Base-by-base conservation (phyloP, 495 filamentous ascomycete genomes). In the Hamigera avellanea region DNA sequence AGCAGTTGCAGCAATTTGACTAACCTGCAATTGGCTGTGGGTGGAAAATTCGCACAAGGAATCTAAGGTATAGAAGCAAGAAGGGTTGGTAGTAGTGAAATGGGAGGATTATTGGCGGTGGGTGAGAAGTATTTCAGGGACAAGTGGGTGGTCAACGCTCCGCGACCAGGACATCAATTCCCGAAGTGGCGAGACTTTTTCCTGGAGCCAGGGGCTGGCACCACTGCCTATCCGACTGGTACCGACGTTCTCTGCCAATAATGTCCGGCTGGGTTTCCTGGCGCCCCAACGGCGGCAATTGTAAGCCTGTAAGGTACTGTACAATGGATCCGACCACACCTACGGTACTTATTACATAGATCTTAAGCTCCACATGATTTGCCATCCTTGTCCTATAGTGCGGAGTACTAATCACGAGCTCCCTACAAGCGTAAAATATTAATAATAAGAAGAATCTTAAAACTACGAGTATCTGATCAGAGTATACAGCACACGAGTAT, bases 101-200 rank as follows among this genome's bases (percentile, higher is more conserved):
- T n/a, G n/a, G n/a, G n/a, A n/a, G n/a, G n/a, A n/a, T n/a, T n/a
- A n/a, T n/a, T n/a, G n/a, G n/a, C n/a, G n/a, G 33, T 7, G 35
- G 41, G 12, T 16, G 33, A 6, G 16, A 35, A 16, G 35, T 50
- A 50, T 50, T 53, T 54, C 40, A 54, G 50, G 42, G 35, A 46
- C 35, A 32, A 28, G 19, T 8, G 14, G 31, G 32, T 38, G 16
- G 15, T 28, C 28, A n/a, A n/a, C n/a, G n/a, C n/a, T n/a, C n/a
- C n/a, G n/a, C n/a, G n/a, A n/a, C n/a, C n/a, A n/a, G n/a, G n/a
- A n/a, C n/a, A n/a, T n/a, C n/a, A n/a, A n/a, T 44, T 56, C 52
- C 56, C 56, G 56, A 54, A 51, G 61, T 64, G 61, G 61, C 61
- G 61, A 60, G 61, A 64, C 44, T 43, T 43, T 29, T 43, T 45